Conservation (phyloP, 108 stramenopile genomes). For the Nitzschia sp. region DNA sequence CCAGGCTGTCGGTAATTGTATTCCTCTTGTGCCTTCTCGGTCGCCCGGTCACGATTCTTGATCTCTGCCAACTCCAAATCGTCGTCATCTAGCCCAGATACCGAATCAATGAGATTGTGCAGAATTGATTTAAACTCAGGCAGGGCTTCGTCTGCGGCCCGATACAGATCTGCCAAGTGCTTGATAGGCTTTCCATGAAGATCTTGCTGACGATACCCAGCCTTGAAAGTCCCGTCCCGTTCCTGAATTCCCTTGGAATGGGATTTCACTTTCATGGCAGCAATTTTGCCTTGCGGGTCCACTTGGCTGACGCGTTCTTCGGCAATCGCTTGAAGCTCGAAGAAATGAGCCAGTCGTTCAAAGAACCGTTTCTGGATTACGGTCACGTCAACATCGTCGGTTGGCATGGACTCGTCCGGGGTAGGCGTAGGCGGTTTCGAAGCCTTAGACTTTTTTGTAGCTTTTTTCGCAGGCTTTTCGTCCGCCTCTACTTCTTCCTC, state of each 20-base stretch:
- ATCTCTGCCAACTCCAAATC: conserved; percentile 23
- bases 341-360: conserved; percentile 26
- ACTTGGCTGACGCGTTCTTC: conserved; percentile 20
- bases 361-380: conserved; percentile 30
- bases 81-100: conserved; percentile 9
- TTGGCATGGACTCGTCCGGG: neutral
- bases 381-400: conserved; percentile 5
- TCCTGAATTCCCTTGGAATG: conserved; percentile 37
- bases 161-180: conserved; percentile 31
- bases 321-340: conserved; percentile 20
- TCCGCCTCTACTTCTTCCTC: conserved; percentile 10
- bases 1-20: conserved; percentile 35
- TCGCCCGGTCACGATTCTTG: conserved; percentile 21
- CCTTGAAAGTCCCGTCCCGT: conserved; percentile 33
- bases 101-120: conserved; percentile 1
- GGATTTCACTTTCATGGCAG: conserved; percentile 31
- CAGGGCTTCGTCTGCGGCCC: conserved; percentile 25
- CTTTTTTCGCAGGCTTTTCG: neutral
- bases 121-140: conserved; percentile 26
- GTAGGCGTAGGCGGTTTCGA: neutral
- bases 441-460: neutral
- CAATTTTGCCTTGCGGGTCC: conserved; percentile 34
- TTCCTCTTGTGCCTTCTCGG: conserved; percentile 38
- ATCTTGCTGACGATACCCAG: conserved; percentile 37
- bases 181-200: conserved; percentile 26